phyloP scores from a whole-genome alignment of 768 basidiomycete species.

The Tricholoma sp. region DNA sequence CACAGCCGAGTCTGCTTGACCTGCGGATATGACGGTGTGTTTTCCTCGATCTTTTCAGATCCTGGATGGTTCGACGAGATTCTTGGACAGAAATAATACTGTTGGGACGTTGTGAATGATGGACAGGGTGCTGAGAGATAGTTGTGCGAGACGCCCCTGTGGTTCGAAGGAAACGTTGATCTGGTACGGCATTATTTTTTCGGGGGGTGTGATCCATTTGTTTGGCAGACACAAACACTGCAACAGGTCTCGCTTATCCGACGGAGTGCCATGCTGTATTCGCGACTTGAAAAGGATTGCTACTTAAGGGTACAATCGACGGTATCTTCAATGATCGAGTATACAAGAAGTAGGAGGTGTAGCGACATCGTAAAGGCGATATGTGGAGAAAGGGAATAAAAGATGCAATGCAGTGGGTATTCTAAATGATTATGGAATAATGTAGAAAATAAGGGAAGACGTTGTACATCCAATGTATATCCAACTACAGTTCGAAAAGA shows the following conservation, averaged over 20 bases:
- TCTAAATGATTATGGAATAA: conserved; percentile 3
- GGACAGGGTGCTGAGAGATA: conserved; percentile 7
- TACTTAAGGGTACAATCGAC: neutral
- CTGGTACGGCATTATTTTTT: conserved; percentile 41
- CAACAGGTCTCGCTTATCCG: neutral
- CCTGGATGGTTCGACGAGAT: conserved; percentile 56
- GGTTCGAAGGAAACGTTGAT: conserved; percentile 28
- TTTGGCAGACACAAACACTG: conserved; percentile 29
- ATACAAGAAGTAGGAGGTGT: neutral
- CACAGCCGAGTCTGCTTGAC: conserved; percentile 8
- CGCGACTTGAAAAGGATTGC: neutral
- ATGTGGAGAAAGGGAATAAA: neutral
- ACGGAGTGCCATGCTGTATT: neutral
- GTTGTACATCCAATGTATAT: conserved; percentile 1
- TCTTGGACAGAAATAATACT: conserved; percentile 42
- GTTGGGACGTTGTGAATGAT: conserved; percentile 11
- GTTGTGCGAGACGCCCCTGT: conserved; percentile 19
- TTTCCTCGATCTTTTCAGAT: conserved; percentile 57
- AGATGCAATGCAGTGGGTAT: neutral
- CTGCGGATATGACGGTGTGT: conserved; percentile 6
- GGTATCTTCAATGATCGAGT: neutral
- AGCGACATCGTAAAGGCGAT: neutral
- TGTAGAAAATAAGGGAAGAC: neutral
- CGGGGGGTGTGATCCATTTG: conserved; percentile 35
- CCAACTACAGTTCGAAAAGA: neutral